Conservation (phyloP, 139 green algal species). For the Closterium sp. region DNA sequence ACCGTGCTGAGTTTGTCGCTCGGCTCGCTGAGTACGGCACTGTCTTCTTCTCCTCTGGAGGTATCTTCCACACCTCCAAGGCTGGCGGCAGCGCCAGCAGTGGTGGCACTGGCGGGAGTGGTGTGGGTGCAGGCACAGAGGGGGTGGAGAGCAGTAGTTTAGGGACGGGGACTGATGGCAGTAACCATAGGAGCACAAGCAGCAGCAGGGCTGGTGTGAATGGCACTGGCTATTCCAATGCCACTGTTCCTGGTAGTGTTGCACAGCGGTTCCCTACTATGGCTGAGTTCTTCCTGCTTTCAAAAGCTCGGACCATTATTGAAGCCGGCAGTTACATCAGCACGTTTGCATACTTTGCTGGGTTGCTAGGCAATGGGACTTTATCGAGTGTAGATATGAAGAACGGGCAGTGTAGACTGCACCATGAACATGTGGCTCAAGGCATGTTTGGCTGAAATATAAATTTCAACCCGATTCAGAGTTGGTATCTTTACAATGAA, state of each 20-base stretch:
- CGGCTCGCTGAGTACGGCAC: background rate
- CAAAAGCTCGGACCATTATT: background rate
- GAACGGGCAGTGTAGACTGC: background rate
- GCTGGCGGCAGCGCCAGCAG: background rate
- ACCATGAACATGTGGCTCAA: background rate
- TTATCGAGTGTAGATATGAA: background rate
- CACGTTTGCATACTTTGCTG: constrained; percentile 8
- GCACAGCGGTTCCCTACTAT: background rate
- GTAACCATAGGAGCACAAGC: background rate
- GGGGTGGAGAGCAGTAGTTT: background rate
- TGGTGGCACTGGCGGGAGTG: background rate
- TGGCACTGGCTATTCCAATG: too few species aligned
- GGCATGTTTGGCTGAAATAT: background rate
- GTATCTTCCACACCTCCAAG: constrained; percentile 10
- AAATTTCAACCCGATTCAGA: too few species aligned
- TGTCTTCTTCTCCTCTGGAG: constrained; percentile 18
- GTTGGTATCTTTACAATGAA: too few species aligned
- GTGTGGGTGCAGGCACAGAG: background rate
- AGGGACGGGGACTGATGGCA: background rate
- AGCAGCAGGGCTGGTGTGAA: too few species aligned
- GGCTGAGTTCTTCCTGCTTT: constrained; percentile 4
- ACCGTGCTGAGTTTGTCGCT: background rate
- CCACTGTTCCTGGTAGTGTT: background rate
- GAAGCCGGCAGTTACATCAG: constrained; percentile 1
- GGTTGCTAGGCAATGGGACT: background rate